Base-by-base conservation (phyloP, 163 green algal genomes). In the Scenedesmus sp. region DNA sequence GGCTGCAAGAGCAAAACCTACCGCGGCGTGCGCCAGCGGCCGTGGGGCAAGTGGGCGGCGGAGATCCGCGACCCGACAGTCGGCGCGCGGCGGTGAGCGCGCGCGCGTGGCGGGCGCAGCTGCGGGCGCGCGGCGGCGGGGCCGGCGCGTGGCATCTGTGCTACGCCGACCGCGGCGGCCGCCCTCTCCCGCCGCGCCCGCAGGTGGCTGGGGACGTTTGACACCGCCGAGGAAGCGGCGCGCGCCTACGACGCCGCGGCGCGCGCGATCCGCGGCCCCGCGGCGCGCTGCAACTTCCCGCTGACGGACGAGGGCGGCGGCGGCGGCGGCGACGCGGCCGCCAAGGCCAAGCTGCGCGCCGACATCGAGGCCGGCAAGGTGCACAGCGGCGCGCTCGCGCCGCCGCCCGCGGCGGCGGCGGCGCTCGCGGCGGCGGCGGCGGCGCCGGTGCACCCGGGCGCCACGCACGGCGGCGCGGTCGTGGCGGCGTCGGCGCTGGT, bases 11-110 rank as follows among this genome's bases (percentile, higher is more conserved):
- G 91, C 85, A 97, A 95, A 82, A 93, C 91, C 2, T 97, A 95
- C 60, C 83, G 93, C 3, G 94, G 95, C 15, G 95, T 98, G 26
- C 82, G 94, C 18, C 94, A 97, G 78, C 84, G 95, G 28, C 94
- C 94, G 4, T 98, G 95, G 94, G 95, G 94, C 81, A 98, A 98
- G 71, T 98, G 92, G 91, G 95, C 95, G n/a, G 95, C 95, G 5
- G 95, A 98, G 78, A 98, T 98, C 70, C 75, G 95, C 7, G 95
- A 98, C 85, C 94, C 94, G 14, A 97, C 89, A 13, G 89, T 95
- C 4, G 92, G 92, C 3, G 89, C 91, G 0, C 74, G 94, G 11
- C 88, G 90, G 90, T 94, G 65, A 3, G 67, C 33, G 18, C n/a
- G 22, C 42, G 11, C 36, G 26, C 15, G 44, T 58, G 24, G 26